These are phyloP conservation scores for Colletotrichum ledebouriae DNA, from an alignment of 2,329 filamentous ascomycete genomes.

Conservation along the genomic window DNA sequence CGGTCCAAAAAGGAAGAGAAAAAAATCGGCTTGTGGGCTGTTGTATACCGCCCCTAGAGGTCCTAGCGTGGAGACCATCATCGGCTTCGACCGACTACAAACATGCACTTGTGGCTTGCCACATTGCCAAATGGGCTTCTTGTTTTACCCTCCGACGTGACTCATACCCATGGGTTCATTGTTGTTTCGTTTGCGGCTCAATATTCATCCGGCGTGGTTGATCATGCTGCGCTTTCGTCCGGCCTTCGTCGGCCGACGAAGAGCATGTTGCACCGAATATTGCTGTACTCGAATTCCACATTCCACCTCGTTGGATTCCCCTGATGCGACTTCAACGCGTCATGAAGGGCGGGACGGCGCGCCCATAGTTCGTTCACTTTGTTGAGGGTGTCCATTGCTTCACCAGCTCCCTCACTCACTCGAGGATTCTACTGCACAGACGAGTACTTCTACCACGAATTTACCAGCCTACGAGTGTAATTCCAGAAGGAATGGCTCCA, in stretches of 20 bases:
- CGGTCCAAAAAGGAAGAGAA: no score
- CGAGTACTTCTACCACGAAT: no score
- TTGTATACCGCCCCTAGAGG: no score
- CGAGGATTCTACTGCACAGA: no score
- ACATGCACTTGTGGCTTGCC: constrained; percentile 10
- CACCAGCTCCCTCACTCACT: no score
- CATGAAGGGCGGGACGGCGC: constrained; percentile 9
- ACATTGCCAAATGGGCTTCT: neutral
- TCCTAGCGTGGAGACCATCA: neutral
- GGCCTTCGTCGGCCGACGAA: constrained; percentile 3
- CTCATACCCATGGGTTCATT: neutral
- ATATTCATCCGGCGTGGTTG: constrained; percentile 12
- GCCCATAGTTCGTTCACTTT: neutral
- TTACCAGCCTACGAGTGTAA: no score
- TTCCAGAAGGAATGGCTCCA: no score
- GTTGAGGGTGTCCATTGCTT: neutral
- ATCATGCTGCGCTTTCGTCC: constrained; percentile 6
- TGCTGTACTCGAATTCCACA: constrained; percentile 4
- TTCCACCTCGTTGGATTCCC: neutral
- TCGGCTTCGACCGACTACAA: constrained; percentile 14
- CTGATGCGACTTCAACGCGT: constrained; percentile 9
- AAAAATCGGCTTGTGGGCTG: no score
- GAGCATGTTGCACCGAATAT: constrained; percentile 7
- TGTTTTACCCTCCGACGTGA: constrained; percentile 2
- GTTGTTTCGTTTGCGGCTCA: constrained; percentile 16